These are phyloP conservation scores for Saccharomycopsis sp. DNA, from an alignment of 805 yeast genomes.

Conservation along the genomic window DNA sequence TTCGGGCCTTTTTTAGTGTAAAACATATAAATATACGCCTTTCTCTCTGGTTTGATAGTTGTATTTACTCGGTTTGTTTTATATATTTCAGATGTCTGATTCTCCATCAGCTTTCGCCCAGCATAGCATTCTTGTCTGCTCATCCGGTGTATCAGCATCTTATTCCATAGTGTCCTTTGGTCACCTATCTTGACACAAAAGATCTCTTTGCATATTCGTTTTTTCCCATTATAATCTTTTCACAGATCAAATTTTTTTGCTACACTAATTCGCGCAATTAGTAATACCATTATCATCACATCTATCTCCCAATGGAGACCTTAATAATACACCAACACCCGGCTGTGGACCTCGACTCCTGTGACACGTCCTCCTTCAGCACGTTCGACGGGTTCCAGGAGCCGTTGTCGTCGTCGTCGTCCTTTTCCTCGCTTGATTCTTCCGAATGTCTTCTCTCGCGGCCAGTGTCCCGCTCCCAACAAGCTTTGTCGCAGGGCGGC, in stretches of 20 bases:
- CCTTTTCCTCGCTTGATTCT: constrained; percentile 13
- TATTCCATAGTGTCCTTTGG: too few species aligned
- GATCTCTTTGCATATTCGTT: too few species aligned
- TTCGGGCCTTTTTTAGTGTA: not conserved
- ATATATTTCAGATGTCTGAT: not conserved
- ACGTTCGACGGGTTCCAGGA: not conserved
- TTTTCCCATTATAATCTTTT: too few species aligned
- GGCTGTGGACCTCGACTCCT: not conserved
- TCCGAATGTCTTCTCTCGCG: not conserved
- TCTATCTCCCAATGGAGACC: not conserved
- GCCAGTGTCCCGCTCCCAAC: too few species aligned
- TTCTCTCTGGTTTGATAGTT: not conserved
- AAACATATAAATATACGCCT: not conserved
- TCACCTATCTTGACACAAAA: too few species aligned
- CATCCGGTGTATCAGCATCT: too few species aligned
- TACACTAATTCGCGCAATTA: too few species aligned
- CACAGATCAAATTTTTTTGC: too few species aligned
- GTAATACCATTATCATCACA: too few species aligned
- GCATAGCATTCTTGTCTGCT: too few species aligned
- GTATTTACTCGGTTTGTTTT: not conserved
- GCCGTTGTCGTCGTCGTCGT: constrained; percentile 7
- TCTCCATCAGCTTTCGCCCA: too few species aligned
- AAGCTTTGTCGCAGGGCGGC: not conserved
- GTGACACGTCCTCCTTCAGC: not conserved
- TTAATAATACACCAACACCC: not conserved